phyloP scores from a whole-genome alignment of 352 stramenopile species.

The Phytophthora kernoviae region DNA sequence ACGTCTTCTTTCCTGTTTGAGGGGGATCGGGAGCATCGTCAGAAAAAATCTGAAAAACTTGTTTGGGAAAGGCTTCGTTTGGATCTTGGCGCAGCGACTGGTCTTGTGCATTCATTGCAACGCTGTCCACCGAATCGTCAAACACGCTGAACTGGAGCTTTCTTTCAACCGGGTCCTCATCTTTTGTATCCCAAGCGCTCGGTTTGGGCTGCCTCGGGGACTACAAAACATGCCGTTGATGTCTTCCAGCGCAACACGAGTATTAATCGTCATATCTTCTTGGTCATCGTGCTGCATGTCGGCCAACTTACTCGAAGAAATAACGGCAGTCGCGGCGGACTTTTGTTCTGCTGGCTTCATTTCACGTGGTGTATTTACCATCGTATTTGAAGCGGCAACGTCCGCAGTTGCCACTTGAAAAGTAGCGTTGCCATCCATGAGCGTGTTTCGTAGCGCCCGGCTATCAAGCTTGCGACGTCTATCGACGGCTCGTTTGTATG shows the following conservation, averaged over 20 bases:
- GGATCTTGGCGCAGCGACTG: constrained; percentile 52
- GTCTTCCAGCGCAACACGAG: constrained; percentile 79
- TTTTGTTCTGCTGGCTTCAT: constrained; percentile 13
- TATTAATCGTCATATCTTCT: constrained; percentile 91
- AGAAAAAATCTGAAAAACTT: constrained; percentile 52
- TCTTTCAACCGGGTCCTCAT: constrained; percentile 74
- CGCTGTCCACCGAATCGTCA: constrained; percentile 78
- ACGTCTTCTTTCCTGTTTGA: constrained; percentile 33
- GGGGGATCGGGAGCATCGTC: constrained; percentile 39
- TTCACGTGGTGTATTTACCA: constrained; percentile 13
- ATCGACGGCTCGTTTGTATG: constrained; percentile 21
- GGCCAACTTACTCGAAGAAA: constrained; percentile 14
- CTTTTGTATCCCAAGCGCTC: constrained; percentile 49
- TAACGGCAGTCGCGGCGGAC: not conserved
- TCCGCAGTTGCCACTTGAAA: constrained; percentile 7
- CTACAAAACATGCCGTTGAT: constrained; percentile 91
- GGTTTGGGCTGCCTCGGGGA: constrained; percentile 50
- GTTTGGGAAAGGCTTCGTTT: constrained; percentile 44
- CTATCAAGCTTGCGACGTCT: constrained; percentile 19
- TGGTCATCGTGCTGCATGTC: constrained; percentile 47
- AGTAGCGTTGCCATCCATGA: constrained; percentile 18
- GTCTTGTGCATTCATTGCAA: constrained; percentile 52
- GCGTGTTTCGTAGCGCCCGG: constrained; percentile 29
- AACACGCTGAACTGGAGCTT: constrained; percentile 88
- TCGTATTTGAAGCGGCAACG: constrained; percentile 4